Percentiles rank a stretch among this genome's conserved stretches.
These are phyloP conservation scores for Boletus rex-veris DNA, from an alignment of 768 basidiomycete genomes.

Conservation along the genomic window DNA sequence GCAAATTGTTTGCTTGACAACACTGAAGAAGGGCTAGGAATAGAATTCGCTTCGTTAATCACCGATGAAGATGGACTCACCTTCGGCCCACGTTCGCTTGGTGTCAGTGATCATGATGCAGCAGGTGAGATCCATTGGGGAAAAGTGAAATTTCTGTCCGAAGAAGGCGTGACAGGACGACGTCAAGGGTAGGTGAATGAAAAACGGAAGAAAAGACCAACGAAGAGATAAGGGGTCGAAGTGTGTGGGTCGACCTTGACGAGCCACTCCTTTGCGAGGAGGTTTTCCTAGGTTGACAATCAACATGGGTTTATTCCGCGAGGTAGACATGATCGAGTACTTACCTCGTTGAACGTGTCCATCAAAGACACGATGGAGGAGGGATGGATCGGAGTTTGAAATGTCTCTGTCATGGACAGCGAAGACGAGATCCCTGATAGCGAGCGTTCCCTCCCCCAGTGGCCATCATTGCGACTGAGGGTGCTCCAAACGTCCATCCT, in stretches of 20 bases:
- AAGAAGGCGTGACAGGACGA: slow-evolving; percentile 3
- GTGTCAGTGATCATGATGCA: slow-evolving; percentile 70
- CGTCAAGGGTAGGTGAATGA: slow-evolving; percentile 7
- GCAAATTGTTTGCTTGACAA: slow-evolving; percentile 56
- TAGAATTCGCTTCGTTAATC: slow-evolving; percentile 20
- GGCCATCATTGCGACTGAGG: slow-evolving; percentile 39
- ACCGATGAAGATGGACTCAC: slow-evolving; percentile 35
- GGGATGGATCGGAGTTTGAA: slow-evolving; percentile 24
- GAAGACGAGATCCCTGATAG: slow-evolving; percentile 45
- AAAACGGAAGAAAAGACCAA: slow-evolving; percentile 37
- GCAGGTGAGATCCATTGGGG: slow-evolving; percentile 54
- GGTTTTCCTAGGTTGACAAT: slow-evolving; percentile 42
- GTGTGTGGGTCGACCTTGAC: slow-evolving; percentile 57
- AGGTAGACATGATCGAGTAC: slow-evolving; percentile 15
- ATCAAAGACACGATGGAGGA: slow-evolving; percentile 25
- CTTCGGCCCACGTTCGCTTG: slow-evolving; percentile 72
- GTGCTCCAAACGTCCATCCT: slow-evolving; percentile 44
- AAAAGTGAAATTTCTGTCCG: slow-evolving; percentile 61
- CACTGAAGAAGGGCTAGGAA: slow-evolving; percentile 35
- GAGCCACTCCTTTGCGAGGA: slow-evolving; percentile 72
- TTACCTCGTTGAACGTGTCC: slow-evolving; percentile 49
- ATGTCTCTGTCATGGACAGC: slow-evolving; percentile 11
- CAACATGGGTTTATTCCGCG: neutral
- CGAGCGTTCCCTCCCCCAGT: slow-evolving; percentile 37
- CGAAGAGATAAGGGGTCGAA: slow-evolving; percentile 69